Evolutionary conservation across 257 asterid genomes (phyloP), one percentile per base, ranked within the genome.

Genomic region (Handroanthus guayacan): DNA sequence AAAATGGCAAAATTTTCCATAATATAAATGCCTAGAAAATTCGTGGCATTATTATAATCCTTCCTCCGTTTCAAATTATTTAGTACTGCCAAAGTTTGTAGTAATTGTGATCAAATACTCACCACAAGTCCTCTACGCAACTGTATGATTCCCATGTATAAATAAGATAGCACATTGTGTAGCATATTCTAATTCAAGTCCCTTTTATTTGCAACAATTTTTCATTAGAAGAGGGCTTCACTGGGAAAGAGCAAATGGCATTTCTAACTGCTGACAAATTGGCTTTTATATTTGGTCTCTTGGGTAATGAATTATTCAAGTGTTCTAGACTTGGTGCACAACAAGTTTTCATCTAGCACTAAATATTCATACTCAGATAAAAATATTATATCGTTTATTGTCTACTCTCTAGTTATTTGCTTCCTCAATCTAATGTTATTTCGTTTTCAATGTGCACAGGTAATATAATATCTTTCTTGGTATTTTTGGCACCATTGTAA

Each of bases 401-500:
- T 41, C 45, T 41, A 41, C 45, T 41, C 45, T n/a, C 16, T 67
- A 25, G 31, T 25, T 25, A 25, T 25, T 25, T 25, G 31, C 31
- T 25, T 25, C 31, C 31, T 25, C 31, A 41, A 31, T 57, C 34
- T 76, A 48, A 43, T 39, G 9, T 45, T 20, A 45, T 1, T 67
- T 31, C n/a, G 11, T 54, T 48, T 75, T 6, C 36, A 62, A 45
- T 69, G 56, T 78, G 44, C 62, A 16, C 89, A 88, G 96, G 96
- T 36, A 90, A 88, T 51, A 71, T 88, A 14, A 78, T 90, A 10
- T 86, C 91, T 13, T 89, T 90, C 82, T 39, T 90, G 75, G 94
- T 89, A 75, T 87, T 90, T 80, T 81, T 89, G 78, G 88, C 91
- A 41, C 92, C 94, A 36, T 13, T 87, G 97, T 90, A 84, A 88